A percentile compares a stretch with the other conserved stretches of the same genome.
Conservation (phyloP, 139 green algal species). For the Choricystis sp. region DNA sequence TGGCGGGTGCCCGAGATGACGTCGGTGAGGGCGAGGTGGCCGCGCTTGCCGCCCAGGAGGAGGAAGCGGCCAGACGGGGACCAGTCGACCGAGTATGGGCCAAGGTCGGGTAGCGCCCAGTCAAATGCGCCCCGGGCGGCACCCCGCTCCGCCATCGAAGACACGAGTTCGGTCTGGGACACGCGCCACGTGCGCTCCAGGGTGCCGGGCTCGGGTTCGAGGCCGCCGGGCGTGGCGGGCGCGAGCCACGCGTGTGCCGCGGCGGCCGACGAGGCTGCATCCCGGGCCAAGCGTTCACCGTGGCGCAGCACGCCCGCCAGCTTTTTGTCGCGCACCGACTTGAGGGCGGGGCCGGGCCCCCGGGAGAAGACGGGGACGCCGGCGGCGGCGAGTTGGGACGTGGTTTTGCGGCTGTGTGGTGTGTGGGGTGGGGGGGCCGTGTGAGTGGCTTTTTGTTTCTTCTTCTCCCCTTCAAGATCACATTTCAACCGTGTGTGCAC, state of each 20-base stretch:
- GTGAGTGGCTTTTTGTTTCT: too few relatives aligned
- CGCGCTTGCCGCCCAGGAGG: slow-evolving; percentile 65
- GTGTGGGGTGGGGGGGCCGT: too few relatives aligned
- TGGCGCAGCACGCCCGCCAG: slow-evolving; percentile 56
- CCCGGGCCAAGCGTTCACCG: slow-evolving; percentile 17
- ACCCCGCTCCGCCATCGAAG: slow-evolving; percentile 32
- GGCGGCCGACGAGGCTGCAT: slow-evolving; percentile 39
- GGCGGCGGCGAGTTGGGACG: too few relatives aligned
- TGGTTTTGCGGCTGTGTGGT: too few relatives aligned
- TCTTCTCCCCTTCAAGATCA: too few relatives aligned
- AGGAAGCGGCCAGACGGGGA: slow-evolving; percentile 60
- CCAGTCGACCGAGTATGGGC: slow-evolving; percentile 67
- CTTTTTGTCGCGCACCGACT: slow-evolving; percentile 58
- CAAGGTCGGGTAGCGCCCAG: slow-evolving; percentile 54
- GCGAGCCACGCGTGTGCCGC: slow-evolving; percentile 68
- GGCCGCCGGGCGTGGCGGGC: slow-evolving; percentile 41
- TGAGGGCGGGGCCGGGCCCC: too few relatives aligned
- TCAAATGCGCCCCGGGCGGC: slow-evolving; percentile 74
- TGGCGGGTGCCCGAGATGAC: slow-evolving; percentile 53
- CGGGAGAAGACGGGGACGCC: not conserved
- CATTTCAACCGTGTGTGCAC: too few relatives aligned
- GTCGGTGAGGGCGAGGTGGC: slow-evolving; percentile 87
- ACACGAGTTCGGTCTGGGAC: slow-evolving; percentile 67
- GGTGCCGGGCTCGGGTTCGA: slow-evolving; percentile 68
- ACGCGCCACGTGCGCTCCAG: slow-evolving; percentile 80